Percentiles rank a stretch among this genome's conserved stretches.
These are phyloP conservation scores for Lentinula detonsa DNA, from an alignment of 768 basidiomycete genomes.

Conservation along the genomic window DNA sequence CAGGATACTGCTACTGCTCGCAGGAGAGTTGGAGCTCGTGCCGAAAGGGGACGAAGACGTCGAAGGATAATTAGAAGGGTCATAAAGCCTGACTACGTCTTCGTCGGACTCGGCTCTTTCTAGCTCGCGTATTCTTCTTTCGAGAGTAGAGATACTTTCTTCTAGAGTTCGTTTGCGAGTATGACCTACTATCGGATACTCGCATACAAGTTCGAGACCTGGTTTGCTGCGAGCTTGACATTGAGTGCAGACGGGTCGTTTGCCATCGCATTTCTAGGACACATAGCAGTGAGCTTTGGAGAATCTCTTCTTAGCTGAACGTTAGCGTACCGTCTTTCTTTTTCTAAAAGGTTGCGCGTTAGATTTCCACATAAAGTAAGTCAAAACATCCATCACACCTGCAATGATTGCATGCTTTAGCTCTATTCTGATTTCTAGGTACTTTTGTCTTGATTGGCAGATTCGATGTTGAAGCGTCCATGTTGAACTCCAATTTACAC, in stretches of 20 bases:
- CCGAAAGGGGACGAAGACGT: neutral
- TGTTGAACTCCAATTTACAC: neutral
- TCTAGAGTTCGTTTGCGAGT: slow-evolving; percentile 33
- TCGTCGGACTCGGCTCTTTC: slow-evolving; percentile 22
- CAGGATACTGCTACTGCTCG: neutral
- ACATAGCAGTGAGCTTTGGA: neutral
- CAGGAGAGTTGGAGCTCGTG: neutral
- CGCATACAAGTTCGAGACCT: slow-evolving; percentile 27
- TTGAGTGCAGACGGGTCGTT: slow-evolving; percentile 31
- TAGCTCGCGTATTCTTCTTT: slow-evolving; percentile 29
- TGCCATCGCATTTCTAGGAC: slow-evolving; percentile 34
- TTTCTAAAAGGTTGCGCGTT: neutral
- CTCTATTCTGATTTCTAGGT: slow-evolving; percentile 1
- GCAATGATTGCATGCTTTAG: slow-evolving; percentile 4
- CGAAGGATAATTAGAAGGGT: slow-evolving; percentile 11
- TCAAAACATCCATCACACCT: neutral
- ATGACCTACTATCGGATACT: slow-evolving; percentile 34
- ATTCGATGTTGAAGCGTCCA: neutral
- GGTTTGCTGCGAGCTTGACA: slow-evolving; percentile 27
- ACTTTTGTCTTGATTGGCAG: neutral
- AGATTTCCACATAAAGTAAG: neutral
- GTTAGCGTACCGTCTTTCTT: slow-evolving; percentile 15
- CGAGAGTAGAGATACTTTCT: slow-evolving; percentile 31
- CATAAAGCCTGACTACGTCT: slow-evolving; percentile 10
- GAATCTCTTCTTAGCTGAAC: slow-evolving; percentile 5